phyloP scores from a whole-genome alignment of 1,284 basidiomycete genomes.

The Leccinum cinnamomeum region DNA sequence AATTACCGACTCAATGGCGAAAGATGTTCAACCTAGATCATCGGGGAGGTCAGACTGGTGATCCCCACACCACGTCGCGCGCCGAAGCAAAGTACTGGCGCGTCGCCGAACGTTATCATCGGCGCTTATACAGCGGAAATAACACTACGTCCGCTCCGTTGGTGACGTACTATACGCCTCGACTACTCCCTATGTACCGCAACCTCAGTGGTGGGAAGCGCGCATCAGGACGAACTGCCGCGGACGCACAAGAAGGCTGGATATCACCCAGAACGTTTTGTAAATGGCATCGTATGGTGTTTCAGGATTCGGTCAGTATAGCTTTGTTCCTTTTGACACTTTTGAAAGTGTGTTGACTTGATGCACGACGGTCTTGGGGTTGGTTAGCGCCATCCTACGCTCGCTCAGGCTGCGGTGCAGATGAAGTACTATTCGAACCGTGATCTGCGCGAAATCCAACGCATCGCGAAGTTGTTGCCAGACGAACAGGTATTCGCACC shows the following conservation, averaged over 20 bases:
- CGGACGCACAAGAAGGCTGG: slow-evolving; percentile 9
- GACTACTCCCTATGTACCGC: slow-evolving; percentile 34
- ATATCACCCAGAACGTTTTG: slow-evolving; percentile 36
- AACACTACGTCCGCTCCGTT: slow-evolving; percentile 10
- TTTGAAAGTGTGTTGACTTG: neutral
- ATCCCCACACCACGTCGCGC: slow-evolving; percentile 23
- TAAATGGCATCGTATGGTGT: slow-evolving; percentile 46
- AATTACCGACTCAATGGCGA: slow-evolving; percentile 15
- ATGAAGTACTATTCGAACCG: slow-evolving; percentile 38
- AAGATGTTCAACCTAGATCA: neutral
- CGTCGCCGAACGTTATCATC: slow-evolving; percentile 26
- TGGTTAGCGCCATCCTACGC: slow-evolving; percentile 36
- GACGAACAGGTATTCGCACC: slow-evolving; percentile 35
- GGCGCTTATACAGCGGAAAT: slow-evolving; percentile 30
- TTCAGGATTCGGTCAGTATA: slow-evolving; percentile 35
- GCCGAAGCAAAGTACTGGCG: slow-evolving; percentile 36
- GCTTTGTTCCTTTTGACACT: neutral
- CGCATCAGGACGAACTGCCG: neutral
- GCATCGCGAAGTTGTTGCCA: slow-evolving; percentile 36
- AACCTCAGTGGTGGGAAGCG: slow-evolving; percentile 2
- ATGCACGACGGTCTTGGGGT: neutral
- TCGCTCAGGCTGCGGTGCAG: slow-evolving; percentile 29
- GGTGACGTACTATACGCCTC: slow-evolving; percentile 32
- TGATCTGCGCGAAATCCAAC: slow-evolving; percentile 40
- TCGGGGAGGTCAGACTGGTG: neutral